Evolutionary conservation across 2,329 filamentous ascomycete species (phyloP).

Genomic region (Calonectria ilicicola): DNA sequence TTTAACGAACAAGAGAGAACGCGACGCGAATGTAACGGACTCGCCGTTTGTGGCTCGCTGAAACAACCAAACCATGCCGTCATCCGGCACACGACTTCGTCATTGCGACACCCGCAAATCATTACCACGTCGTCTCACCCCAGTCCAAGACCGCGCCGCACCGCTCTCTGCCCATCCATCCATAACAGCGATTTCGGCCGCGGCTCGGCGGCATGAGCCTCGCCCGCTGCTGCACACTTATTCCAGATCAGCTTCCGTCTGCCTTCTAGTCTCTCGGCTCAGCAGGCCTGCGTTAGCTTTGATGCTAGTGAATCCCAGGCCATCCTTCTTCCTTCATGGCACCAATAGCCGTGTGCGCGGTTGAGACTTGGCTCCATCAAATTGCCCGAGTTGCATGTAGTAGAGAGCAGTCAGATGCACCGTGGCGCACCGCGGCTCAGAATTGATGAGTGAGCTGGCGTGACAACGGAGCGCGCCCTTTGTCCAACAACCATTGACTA

Average conservation of each 20-base stretch:
- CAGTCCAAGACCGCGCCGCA: neutral
- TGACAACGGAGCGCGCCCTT: neutral
- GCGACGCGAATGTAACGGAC: neutral
- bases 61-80: neutral
- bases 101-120: neutral
- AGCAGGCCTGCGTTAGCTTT: conserved; percentile 25
- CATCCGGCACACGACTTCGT: neutral
- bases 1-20: neutral
- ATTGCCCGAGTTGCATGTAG: neutral
- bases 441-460: neutral
- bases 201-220: conserved; percentile 21
- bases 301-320: conserved; percentile 12
- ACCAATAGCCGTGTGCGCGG: neutral
- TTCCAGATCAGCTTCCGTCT: conserved; percentile 31
- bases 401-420: neutral
- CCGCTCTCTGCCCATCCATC: neutral
- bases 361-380: neutral
- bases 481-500: neutral
- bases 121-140: neutral
- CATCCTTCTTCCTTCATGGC: conserved; percentile 6
- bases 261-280: conserved; percentile 29
- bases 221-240: neutral
- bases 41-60: conserved; percentile 12
- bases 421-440: conserved; percentile 1
- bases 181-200: conserved; percentile 3